Evolutionary conservation across 768 basidiomycete genomes (phyloP).

Genomic region (Trametopsis cervina): DNA sequence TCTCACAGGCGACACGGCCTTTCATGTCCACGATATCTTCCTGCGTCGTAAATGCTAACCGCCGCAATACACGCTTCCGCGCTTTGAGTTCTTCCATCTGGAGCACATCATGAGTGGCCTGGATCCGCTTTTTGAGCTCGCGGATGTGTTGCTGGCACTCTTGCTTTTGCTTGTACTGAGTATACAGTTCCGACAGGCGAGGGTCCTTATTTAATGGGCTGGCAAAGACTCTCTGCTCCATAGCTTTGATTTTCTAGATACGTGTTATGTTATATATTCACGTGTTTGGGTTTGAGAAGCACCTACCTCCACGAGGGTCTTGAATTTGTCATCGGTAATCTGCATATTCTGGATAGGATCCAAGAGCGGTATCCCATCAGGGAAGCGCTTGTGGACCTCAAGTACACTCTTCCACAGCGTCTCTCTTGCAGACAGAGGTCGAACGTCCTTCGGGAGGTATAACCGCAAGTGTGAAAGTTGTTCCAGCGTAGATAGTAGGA

Average conservation of each 20-base stretch:
- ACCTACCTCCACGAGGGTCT: conserved; percentile 70
- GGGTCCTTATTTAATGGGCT: conserved; percentile 77
- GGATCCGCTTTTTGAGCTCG: conserved; percentile 77
- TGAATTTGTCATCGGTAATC: conserved; percentile 92
- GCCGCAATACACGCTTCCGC: conserved; percentile 87
- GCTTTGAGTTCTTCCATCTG: conserved; percentile 96
- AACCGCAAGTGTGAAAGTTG: conserved; percentile 83
- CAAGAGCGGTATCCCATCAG: conserved; percentile 76
- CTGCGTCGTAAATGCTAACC: conserved; percentile 83
- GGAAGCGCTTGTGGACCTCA: conserved; percentile 89
- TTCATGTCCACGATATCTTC: conserved; percentile 97
- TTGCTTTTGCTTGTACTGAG: conserved; percentile 72
- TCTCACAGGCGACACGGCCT: conserved; percentile 97
- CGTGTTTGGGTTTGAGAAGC: neutral
- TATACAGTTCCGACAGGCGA: conserved; percentile 74
- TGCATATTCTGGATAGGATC: conserved; percentile 95
- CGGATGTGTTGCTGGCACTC: conserved; percentile 63
- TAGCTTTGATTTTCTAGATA: conserved; percentile 77
- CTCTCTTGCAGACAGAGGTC: conserved; percentile 66
- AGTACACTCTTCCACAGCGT: conserved; percentile 85
- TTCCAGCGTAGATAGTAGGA: conserved; percentile 81
- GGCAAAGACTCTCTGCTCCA: conserved; percentile 81
- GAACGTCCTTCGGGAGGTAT: conserved; percentile 84
- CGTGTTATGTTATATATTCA: no score
- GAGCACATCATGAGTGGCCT: conserved; percentile 84